Conservation (phyloP, 495 filamentous ascomycete species). For the Neurospora sp. region DNA sequence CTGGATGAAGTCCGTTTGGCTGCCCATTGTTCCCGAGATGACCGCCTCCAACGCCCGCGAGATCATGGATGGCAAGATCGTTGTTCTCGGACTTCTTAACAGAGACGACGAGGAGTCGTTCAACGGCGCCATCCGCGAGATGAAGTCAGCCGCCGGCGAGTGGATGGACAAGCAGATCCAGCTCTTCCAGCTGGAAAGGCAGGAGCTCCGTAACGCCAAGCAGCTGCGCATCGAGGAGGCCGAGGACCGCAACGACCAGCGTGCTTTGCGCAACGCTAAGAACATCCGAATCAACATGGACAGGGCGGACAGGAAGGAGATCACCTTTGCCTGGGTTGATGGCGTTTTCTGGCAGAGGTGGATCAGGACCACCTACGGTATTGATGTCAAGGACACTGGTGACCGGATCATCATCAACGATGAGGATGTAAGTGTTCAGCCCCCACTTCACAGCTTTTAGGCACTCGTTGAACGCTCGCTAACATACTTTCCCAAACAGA, state of each 20-base stretch:
- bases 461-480: neutral
- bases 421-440: conserved; percentile 65
- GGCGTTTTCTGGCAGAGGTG: conserved; percentile 96
- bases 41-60: conserved; percentile 83
- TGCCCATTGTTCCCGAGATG: conserved; percentile 94
- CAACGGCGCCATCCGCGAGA: conserved; percentile 65
- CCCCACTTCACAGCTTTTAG: neutral
- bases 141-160: conserved; percentile 90
- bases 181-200: conserved; percentile 78
- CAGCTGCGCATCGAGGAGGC: conserved; percentile 93
- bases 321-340: conserved; percentile 97
- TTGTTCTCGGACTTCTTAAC: conserved; percentile 83
- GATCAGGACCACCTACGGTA: conserved; percentile 87
- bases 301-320: conserved; percentile 74
- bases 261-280: conserved; percentile 79
- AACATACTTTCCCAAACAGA: conserved; percentile 36
- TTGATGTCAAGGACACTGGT: conserved; percentile 62
- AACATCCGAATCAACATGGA: conserved; percentile 84
- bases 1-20: conserved; percentile 96
- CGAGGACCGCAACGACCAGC: conserved; percentile 84
- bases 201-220: conserved; percentile 88
- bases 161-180: conserved; percentile 96
- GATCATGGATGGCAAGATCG: conserved; percentile 87
- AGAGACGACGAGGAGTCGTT: conserved; percentile 74
- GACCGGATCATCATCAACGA: conserved; percentile 96